phyloP scores from a whole-genome alignment of 179 eudicot genomes.

The Beta corolliflora region DNA sequence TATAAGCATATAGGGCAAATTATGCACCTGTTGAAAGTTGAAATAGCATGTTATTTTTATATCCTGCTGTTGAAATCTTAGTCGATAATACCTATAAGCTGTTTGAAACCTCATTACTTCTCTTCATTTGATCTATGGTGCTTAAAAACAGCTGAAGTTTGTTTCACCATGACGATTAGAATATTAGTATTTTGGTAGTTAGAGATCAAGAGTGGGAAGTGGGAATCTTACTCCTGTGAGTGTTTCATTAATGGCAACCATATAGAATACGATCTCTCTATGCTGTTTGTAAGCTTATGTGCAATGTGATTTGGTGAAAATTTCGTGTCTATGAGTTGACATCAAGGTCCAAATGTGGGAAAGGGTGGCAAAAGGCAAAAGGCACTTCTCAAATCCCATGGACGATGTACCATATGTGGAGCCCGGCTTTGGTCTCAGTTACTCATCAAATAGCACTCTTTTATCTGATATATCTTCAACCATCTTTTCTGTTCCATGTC shows the following conservation, averaged over 20 bases:
- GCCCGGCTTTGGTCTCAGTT: too few species aligned
- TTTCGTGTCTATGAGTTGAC: too few species aligned
- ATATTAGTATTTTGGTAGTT: not conserved
- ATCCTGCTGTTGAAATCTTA: not conserved
- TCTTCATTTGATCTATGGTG: not conserved
- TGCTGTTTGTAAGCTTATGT: not conserved
- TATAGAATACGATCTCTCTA: not conserved
- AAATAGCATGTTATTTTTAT: not conserved
- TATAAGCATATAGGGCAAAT: not conserved
- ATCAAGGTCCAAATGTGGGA: too few species aligned
- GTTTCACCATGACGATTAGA: not conserved
- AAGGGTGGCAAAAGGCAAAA: too few species aligned
- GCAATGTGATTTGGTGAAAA: not conserved
- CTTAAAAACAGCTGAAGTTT: not conserved
- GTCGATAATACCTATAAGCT: not conserved
- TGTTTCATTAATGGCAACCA: not conserved
- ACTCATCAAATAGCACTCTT: too few species aligned
- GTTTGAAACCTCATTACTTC: not conserved
- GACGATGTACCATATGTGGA: too few species aligned
- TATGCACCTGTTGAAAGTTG: not conserved
- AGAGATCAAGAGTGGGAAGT: not conserved
- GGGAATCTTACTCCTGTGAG: not conserved
- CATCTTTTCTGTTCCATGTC: too few species aligned
- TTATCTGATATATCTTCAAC: too few species aligned
- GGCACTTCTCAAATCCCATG: too few species aligned